phyloP scores from a whole-genome alignment of 176 grass and related monocot genomes.

The bread wheat (Triticum aestivum) region IWGSC_CS_RefSeq_v2.1 NC_057800.1:135551841-135552340 shows the following conservation, averaged over 20 bases:
- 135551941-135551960: conserved; percentile 56
- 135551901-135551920: conserved; percentile 14
- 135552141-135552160: conserved; percentile 35
- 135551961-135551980: conserved; percentile 17
- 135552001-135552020: conserved; percentile 29
- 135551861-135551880: neutral
- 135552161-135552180: conserved; percentile 21
- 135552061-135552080: conserved; percentile 30
- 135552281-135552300: conserved; percentile 45
- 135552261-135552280: conserved; percentile 8
- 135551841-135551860: neutral
- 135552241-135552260: neutral
- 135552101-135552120: conserved; percentile 22
- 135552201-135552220: neutral
- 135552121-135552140: neutral
- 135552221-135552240: neutral
- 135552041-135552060: conserved; percentile 46
- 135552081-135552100: neutral
- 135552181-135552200: neutral
- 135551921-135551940: conserved; percentile 54
- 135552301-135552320: conserved; percentile 20
- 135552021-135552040: conserved; percentile 69
- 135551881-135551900: conserved; percentile 18
- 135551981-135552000: neutral
- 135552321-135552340: neutral